Percentiles rank a stretch among this genome's conserved stretches.
Conservation (phyloP, 2,329 filamentous ascomycete species). For the Epicoccum nigrum region DNA sequence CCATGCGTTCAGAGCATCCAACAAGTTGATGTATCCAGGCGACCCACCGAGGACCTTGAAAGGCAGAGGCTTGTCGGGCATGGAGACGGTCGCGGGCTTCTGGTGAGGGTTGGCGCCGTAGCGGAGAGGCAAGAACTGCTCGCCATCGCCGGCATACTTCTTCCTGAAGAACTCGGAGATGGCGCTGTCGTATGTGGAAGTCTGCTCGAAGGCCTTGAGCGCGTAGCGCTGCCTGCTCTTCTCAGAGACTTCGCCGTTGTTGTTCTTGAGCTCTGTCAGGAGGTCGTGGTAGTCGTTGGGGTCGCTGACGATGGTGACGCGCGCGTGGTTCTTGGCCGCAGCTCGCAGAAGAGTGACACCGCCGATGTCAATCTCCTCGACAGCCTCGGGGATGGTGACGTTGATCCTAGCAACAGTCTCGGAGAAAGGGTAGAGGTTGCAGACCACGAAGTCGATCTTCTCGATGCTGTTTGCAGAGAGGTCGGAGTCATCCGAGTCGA, state of each 20-base stretch:
- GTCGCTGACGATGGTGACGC: slow-evolving; percentile 95
- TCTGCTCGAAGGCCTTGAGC: slow-evolving; percentile 98
- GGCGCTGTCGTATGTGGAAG: slow-evolving; percentile 91
- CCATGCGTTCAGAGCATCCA: slow-evolving; percentile 97
- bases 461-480: slow-evolving; percentile 61
- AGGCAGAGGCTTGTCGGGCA: slow-evolving; percentile 75
- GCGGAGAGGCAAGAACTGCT: slow-evolving; percentile 82
- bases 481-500: slow-evolving; percentile 95
- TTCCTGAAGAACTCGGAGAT: slow-evolving; percentile 98
- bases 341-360: slow-evolving; percentile 95
- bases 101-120: slow-evolving; percentile 99
- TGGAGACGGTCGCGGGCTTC: slow-evolving; percentile 89
- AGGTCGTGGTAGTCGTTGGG: slow-evolving; percentile 93
- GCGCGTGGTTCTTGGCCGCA: slow-evolving; percentile 95
- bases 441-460: slow-evolving; percentile 63
- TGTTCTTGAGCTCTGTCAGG: slow-evolving; percentile 84
- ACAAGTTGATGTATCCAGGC: slow-evolving; percentile 95
- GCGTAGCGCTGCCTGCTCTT: slow-evolving; percentile 86
- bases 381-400: slow-evolving; percentile 93
- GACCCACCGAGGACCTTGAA: slow-evolving; percentile 92
- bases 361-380: slow-evolving; percentile 97
- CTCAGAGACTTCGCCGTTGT: slow-evolving; percentile 80
- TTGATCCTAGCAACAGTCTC: slow-evolving; percentile 97
- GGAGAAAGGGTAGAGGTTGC: slow-evolving; percentile 99
- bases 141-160: slow-evolving; percentile 86